Percentiles rank a stretch among this genome's conserved stretches.
Evolutionary conservation across 2,329 filamentous ascomycete genomes (phyloP).

Genomic region (Fusarium protoensiforme): DNA sequence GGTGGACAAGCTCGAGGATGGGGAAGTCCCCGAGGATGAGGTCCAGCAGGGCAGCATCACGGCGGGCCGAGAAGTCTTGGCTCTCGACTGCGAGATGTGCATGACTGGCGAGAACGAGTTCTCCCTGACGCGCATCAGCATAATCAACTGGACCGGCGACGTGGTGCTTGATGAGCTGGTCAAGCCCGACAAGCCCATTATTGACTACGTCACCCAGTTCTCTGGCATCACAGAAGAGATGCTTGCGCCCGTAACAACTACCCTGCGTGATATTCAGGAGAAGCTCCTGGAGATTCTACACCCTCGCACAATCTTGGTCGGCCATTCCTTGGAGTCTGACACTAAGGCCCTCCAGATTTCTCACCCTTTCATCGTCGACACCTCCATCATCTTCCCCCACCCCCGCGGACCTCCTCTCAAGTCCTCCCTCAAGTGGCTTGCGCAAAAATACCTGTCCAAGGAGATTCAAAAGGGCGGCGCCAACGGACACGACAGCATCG

Average conservation of each 20-base stretch:
- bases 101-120: conserved; percentile 83
- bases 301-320: conserved; percentile 78
- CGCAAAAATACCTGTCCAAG: conserved; percentile 84
- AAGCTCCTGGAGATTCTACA: conserved; percentile 79
- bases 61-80: conserved; percentile 80
- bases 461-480: conserved; percentile 87
- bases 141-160: conserved; percentile 86
- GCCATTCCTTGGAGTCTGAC: conserved; percentile 86
- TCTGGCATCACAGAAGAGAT: conserved; percentile 93
- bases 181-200: conserved; percentile 88
- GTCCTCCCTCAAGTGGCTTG: conserved; percentile 88
- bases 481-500: conserved; percentile 87
- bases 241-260: conserved; percentile 85
- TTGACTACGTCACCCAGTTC: conserved; percentile 89
- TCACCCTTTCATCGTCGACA: conserved; percentile 95
- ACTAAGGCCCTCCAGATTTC: conserved; percentile 85
- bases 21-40: conserved; percentile 73
- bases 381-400: conserved; percentile 89
- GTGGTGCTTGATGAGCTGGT: conserved; percentile 90
- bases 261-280: conserved; percentile 82
- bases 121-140: conserved; percentile 88
- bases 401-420: conserved; percentile 90
- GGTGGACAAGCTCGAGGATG: conserved; percentile 74
- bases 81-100: conserved; percentile 98
- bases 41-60: conserved; percentile 86